Percentiles rank a stretch among this genome's conserved stretches.
Evolutionary conservation across 331 rosid species (phyloP).

Genomic region (Malus hybrid): DNA sequence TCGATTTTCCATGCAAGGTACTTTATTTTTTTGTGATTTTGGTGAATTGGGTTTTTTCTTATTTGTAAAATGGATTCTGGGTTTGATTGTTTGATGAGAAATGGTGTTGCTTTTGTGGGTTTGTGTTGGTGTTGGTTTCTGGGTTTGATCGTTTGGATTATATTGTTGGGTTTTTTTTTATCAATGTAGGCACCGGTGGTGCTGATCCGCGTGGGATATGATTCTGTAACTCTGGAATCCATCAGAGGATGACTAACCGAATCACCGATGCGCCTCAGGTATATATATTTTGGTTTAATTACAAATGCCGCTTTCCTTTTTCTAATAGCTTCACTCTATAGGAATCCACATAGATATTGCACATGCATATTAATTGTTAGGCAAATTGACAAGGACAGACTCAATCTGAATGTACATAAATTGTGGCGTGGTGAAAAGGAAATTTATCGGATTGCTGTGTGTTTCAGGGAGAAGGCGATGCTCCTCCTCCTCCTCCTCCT

Average conservation of each 20-base stretch:
- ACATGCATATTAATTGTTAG: neutral
- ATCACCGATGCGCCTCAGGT: slow-evolving; percentile 62
- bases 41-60: neutral
- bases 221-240: slow-evolving; percentile 51
- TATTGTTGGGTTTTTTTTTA: slow-evolving; percentile 16
- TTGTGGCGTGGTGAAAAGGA: neutral
- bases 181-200: slow-evolving; percentile 27
- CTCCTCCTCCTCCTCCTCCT: slow-evolving; percentile 37
- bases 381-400: neutral
- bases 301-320: neutral
- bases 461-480: slow-evolving; percentile 50
- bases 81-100: neutral
- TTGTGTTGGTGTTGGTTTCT: neutral
- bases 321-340: neutral
- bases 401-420: neutral
- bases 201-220: slow-evolving; percentile 30
- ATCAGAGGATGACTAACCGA: slow-evolving; percentile 63
- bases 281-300: neutral
- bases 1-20: slow-evolving; percentile 20
- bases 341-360: neutral
- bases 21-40: neutral
- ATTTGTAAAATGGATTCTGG: neutral
- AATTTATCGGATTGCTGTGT: slow-evolving; percentile 10
- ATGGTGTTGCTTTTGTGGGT: neutral
- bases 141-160: slow-evolving; percentile 13